phyloP scores from a whole-genome alignment of 1,284 basidiomycete species.

The Inonotus hispidus region DNA sequence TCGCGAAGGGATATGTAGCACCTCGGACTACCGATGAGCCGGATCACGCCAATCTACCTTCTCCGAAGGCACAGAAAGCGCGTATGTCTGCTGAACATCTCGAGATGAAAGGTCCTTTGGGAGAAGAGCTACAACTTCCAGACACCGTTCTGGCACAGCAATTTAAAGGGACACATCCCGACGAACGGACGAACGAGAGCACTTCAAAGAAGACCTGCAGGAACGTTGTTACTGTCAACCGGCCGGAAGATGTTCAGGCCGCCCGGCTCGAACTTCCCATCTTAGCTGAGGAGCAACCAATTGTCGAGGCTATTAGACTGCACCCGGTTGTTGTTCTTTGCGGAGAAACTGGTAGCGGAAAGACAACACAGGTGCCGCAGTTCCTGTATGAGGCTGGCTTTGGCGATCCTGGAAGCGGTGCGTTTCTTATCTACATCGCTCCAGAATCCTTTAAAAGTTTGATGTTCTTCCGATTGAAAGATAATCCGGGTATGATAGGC shows the following conservation, averaged over 20 bases:
- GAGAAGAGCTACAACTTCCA: conserved; percentile 59
- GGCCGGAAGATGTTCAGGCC: conserved; percentile 73
- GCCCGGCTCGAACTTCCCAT: conserved; percentile 83
- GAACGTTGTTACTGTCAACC: conserved; percentile 58
- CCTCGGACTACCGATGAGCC: conserved; percentile 23
- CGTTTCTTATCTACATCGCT: conserved; percentile 4
- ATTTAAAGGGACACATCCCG: conserved; percentile 30
- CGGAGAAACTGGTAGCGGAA: conserved; percentile 93
- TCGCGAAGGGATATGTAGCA: conserved; percentile 47
- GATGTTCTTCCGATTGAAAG: conserved; percentile 35
- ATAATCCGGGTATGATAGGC: conserved; percentile 97
- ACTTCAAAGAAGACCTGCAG: conserved; percentile 18
- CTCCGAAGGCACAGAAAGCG: conserved; percentile 32
- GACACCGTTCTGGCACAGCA: conserved; percentile 53
- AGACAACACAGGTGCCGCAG: conserved; percentile 98
- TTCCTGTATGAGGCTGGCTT: conserved; percentile 94
- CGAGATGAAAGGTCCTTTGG: conserved; percentile 62
- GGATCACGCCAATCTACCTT: background rate
- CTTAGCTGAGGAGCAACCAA: conserved; percentile 88
- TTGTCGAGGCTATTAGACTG: conserved; percentile 88
- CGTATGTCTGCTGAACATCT: conserved; percentile 22
- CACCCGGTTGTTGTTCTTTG: conserved; percentile 76
- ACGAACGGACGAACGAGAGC: background rate
- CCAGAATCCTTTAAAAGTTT: background rate
- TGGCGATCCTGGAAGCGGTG: conserved; percentile 76